These are phyloP conservation scores for Suhomyces sp. DNA, from an alignment of 805 yeast genomes.

Conservation along the genomic window DNA sequence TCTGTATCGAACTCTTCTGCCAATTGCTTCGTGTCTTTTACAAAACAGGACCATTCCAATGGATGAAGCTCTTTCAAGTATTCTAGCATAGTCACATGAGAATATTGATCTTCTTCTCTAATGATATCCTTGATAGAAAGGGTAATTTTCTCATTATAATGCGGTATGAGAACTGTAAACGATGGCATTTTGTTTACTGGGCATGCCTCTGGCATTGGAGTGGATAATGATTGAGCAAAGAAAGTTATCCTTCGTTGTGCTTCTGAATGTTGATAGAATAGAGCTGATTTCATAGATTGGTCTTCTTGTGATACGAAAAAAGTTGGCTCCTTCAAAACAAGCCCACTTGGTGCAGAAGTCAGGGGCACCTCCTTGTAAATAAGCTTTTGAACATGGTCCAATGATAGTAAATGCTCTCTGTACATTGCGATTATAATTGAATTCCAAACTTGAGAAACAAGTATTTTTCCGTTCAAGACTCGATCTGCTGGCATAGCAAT, in stretches of 20 bases:
- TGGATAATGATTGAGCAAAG: conserved; percentile 86
- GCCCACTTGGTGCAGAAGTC: conserved; percentile 31
- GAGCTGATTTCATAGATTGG: conserved; percentile 55
- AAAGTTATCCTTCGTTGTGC: conserved; percentile 82
- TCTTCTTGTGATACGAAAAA: conserved; percentile 85
- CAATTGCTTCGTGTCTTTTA: conserved; percentile 53
- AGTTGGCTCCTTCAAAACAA: conserved; percentile 70
- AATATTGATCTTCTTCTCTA: conserved; percentile 64
- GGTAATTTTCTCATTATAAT: conserved; percentile 79
- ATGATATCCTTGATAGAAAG: conserved; percentile 77
- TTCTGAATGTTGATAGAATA: conserved; percentile 64
- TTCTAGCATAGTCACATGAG: conserved; percentile 54
- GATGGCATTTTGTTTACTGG: conserved; percentile 72
- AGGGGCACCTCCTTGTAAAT: conserved; percentile 52
- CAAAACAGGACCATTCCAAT: conserved; percentile 56
- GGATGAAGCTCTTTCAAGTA: conserved; percentile 57
- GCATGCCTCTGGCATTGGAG: conserved; percentile 76
- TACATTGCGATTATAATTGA: conserved; percentile 81
- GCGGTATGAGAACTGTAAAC: conserved; percentile 83
- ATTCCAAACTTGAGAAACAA: conserved; percentile 61
- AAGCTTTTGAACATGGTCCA: conserved; percentile 68
- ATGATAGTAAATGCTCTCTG: conserved; percentile 71
- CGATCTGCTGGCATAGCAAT: conserved; percentile 44
- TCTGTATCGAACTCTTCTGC: conserved; percentile 45
- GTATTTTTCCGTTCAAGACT: conserved; percentile 44